phyloP scores from a whole-genome alignment of 2,329 filamentous ascomycete species.

The Fusarium lateritium region DNA sequence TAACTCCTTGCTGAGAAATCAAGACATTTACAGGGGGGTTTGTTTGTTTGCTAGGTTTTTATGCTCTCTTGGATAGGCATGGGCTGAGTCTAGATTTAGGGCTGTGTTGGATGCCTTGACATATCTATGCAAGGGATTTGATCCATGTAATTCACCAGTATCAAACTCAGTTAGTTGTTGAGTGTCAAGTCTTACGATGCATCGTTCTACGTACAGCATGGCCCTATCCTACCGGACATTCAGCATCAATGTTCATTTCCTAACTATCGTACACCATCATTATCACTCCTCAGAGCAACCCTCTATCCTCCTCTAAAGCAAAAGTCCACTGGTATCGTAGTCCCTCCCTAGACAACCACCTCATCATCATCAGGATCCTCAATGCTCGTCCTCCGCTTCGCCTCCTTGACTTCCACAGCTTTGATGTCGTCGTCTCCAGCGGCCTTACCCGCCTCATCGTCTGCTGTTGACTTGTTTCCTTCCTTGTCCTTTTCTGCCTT shows the following conservation, averaged over 20 bases:
- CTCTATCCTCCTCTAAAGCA: conserved; percentile 10
- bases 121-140: not conserved
- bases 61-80: not conserved
- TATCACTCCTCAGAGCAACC: conserved; percentile 13
- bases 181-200: conserved; percentile 15
- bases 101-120: not conserved
- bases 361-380: conserved; percentile 72
- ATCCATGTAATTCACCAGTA: not conserved
- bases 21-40: not conserved
- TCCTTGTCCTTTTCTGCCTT: conserved; percentile 55
- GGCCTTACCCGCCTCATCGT: conserved; percentile 50
- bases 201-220: conserved; percentile 34
- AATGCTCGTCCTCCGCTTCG: conserved; percentile 69
- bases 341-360: conserved; percentile 55
- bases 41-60: not conserved
- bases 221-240: conserved; percentile 9
- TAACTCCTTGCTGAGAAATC: not conserved
- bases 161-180: conserved; percentile 1
- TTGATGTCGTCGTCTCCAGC: conserved; percentile 51
- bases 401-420: conserved; percentile 68
- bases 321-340: conserved; percentile 42
- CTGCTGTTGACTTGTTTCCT: conserved; percentile 25
- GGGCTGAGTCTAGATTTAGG: conserved; percentile 1
- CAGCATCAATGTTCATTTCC: conserved; percentile 7
- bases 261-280: conserved; percentile 42